These are phyloP conservation scores for Trichoderma atrobrunneum DNA, from an alignment of 2,329 filamentous ascomycete species.

Conservation along the genomic window DNA sequence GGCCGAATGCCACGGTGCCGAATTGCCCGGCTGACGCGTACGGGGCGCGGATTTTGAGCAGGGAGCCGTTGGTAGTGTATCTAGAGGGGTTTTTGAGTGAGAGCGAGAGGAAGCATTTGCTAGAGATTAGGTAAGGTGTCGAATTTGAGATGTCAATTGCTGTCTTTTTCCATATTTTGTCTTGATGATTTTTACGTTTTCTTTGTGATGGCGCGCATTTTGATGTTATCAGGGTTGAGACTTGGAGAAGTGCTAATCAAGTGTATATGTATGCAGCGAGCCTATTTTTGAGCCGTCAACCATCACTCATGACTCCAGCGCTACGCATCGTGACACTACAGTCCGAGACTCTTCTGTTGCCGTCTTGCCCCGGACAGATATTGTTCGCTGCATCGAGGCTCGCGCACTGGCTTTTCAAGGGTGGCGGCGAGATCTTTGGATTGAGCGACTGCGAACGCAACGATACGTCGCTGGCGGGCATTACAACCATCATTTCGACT, in stretches of 20 bases:
- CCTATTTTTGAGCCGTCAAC: slow-evolving; percentile 51
- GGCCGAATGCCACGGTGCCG: slow-evolving; percentile 34
- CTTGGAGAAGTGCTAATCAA: neutral
- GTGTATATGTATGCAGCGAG: slow-evolving; percentile 33
- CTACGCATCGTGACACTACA: slow-evolving; percentile 39
- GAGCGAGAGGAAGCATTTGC: slow-evolving; percentile 45
- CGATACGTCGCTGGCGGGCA: slow-evolving; percentile 47
- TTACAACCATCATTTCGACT: slow-evolving; percentile 55
- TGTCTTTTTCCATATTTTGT: neutral
- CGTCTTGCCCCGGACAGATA: slow-evolving; percentile 45
- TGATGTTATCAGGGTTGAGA: too few species aligned
- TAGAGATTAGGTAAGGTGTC: slow-evolving; percentile 49
- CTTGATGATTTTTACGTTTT: neutral
- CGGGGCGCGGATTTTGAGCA: slow-evolving; percentile 46
- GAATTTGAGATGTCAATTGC: neutral
- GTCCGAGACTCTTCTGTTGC: slow-evolving; percentile 54
- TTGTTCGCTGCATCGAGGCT: slow-evolving; percentile 46
- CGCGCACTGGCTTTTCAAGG: slow-evolving; percentile 49
- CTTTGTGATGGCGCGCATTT: neutral
- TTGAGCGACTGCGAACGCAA: slow-evolving; percentile 53
- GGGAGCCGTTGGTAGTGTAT: slow-evolving; percentile 53
- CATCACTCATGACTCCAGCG: slow-evolving; percentile 46
- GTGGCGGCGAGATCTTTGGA: slow-evolving; percentile 52
- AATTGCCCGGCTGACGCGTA: slow-evolving; percentile 43
- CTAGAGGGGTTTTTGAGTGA: slow-evolving; percentile 49